Conservation (phyloP, 192 early-diverging fungal genomes). For the Coemansia javaensis region DNA sequence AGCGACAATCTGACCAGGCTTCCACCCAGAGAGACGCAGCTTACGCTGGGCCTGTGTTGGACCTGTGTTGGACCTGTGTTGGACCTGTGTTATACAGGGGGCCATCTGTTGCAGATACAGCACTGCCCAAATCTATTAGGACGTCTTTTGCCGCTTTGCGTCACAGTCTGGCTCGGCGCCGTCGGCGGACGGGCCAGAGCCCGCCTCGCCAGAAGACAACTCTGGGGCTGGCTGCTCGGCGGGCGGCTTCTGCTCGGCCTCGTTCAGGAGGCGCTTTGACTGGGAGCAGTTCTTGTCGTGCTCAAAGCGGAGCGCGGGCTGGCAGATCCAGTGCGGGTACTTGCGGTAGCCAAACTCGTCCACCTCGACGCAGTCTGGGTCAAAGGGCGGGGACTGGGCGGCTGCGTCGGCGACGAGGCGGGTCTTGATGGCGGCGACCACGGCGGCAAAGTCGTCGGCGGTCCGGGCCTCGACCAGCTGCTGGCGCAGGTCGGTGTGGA, state of each 20-base stretch:
- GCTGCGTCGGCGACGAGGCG: constrained; percentile 23
- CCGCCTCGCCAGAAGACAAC: not conserved
- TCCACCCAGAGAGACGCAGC: no score
- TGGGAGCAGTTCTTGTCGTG: constrained; percentile 42
- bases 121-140: no score
- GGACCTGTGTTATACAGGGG: no score
- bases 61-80: no score
- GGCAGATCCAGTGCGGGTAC: constrained; percentile 60
- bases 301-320: constrained; percentile 55
- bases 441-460: constrained; percentile 55
- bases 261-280: constrained; percentile 44
- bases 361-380: constrained; percentile 15
- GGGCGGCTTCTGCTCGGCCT: constrained; percentile 4
- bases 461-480: constrained; percentile 58
- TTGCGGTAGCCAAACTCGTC: constrained; percentile 50
- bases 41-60: no score
- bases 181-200: not conserved
- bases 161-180: not conserved
- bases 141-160: constrained; percentile 16
- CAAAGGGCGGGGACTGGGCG: constrained; percentile 9
- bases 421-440: constrained; percentile 50
- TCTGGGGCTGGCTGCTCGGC: not conserved
- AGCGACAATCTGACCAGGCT: no score
- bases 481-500: constrained; percentile 76
- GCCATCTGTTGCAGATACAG: no score